Evolutionary conservation across 2,329 filamentous ascomycete genomes (phyloP).

Genomic region (Thermomyces lanuginosus): DNA sequence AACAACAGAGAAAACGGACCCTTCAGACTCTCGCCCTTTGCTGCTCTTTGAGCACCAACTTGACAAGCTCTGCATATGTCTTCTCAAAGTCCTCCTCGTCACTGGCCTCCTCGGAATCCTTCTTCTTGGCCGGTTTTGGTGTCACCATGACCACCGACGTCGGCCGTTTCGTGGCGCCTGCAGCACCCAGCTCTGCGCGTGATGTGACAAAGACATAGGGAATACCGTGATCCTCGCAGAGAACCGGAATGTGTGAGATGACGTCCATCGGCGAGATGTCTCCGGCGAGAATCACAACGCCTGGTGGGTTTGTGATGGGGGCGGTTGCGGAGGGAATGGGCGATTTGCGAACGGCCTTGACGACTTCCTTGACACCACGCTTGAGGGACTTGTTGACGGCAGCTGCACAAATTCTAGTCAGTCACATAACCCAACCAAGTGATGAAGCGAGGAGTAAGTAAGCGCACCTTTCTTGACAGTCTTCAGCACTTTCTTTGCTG

Average conservation of each 20-base stretch:
- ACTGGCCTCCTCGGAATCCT: constrained; percentile 25
- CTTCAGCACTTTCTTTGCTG: constrained; percentile 36
- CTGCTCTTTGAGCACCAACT: constrained; percentile 42
- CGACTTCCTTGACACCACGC: constrained; percentile 96
- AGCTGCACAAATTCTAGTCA: constrained; percentile 37
- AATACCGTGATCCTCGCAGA: constrained; percentile 95
- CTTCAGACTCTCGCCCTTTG: constrained; percentile 38
- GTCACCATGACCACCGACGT: constrained; percentile 86
- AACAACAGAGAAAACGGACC: constrained; percentile 1
- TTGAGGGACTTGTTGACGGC: constrained; percentile 92
- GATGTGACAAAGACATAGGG: constrained; percentile 92
- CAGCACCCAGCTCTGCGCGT: constrained; percentile 82
- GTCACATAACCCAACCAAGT: constrained; percentile 1
- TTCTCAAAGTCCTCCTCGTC: constrained; percentile 32
- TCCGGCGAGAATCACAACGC: constrained; percentile 78
- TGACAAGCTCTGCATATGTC: constrained; percentile 40
- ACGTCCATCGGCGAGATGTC: constrained; percentile 98
- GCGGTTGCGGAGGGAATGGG: constrained; percentile 50
- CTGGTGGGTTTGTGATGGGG: constrained; percentile 46
- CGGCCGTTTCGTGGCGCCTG: constrained; percentile 86
- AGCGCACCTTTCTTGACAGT: constrained; percentile 34
- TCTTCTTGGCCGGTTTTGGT: constrained; percentile 33
- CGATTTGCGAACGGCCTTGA: constrained; percentile 94
- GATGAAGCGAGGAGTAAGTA: no score
- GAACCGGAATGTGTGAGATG: constrained; percentile 91